Base-by-base conservation (phyloP, 306 rosid genomes). In the Cicer judaicum region DNA sequence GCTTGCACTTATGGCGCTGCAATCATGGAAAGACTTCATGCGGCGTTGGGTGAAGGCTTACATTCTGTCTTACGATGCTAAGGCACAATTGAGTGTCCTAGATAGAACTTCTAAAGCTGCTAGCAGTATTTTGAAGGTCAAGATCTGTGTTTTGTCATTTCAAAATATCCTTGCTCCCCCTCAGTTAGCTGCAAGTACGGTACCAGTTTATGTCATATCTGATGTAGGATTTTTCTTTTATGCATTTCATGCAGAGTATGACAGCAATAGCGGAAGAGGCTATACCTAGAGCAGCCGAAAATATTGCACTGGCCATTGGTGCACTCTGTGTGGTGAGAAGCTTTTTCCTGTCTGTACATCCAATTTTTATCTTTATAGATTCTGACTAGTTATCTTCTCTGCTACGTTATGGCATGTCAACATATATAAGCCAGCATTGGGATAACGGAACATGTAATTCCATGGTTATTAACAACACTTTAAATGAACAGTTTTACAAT, bases 241-340 rank as follows among this genome's bases (percentile, higher is more conserved):
- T 76, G 6, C 53, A 48, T 79, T 69, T 55, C 44, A 36, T 85
- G 70, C 91, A 94, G 98, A 87, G 88, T 64, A 47, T 88, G 88
- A 79, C 89, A 42, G 88, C 74, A 42, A 79, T 78, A 59, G 91
- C 96, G 2, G 86, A 88, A 78, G 94, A 81, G 85, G 90, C 90
- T 74, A 79, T 91, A 67, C 98, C 98, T 68, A 85, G 97, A 85
- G 88, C 93, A 83, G 92, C 97, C 70, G 98, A 90, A 83, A 94
- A 94, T 84, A 86, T 91, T 64, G 93, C 91, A n/a, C 88, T 94
- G 81, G 98, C 98, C 69, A 85, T 91, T 75, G 96, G 96, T 73
- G 96, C 98, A 70, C 91, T 94, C 64, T 90, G 95, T 86, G 82
- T 29, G 87, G 98, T 94, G 84, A 86, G 91, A 78, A 66, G 57